Conservation (phyloP, 139 green algal genomes). For the Micromonas commoda region DNA sequence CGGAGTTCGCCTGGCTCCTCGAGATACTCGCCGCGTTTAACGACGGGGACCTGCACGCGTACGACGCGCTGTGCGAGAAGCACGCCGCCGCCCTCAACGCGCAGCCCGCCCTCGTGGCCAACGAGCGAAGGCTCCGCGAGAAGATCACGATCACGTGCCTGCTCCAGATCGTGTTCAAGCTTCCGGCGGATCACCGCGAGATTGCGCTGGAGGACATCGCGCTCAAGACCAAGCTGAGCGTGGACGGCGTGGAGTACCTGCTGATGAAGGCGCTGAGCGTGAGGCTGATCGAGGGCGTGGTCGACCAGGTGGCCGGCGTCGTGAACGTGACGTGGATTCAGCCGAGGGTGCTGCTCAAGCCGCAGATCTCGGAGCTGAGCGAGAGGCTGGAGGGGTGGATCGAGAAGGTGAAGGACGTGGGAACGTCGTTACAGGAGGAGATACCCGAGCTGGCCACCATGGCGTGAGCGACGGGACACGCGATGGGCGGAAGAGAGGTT, state of each 20-base stretch:
- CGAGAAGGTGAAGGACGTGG: slow-evolving; percentile 59
- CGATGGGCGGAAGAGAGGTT: no score
- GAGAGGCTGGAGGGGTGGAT: slow-evolving; percentile 76
- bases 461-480: background rate
- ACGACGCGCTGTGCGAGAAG: slow-evolving; percentile 76
- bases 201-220: slow-evolving; percentile 68
- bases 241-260: slow-evolving; percentile 92
- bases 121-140: slow-evolving; percentile 78
- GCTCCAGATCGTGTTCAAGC: slow-evolving; percentile 53
- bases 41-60: slow-evolving; percentile 79
- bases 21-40: slow-evolving; percentile 82
- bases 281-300: slow-evolving; percentile 83
- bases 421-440: slow-evolving; percentile 58
- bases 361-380: slow-evolving; percentile 56
- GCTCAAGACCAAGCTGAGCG: slow-evolving; percentile 72
- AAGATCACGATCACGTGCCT: slow-evolving; percentile 91
- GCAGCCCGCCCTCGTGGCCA: slow-evolving; percentile 84
- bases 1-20: slow-evolving; percentile 69
- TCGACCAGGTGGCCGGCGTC: slow-evolving; percentile 65
- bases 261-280: slow-evolving; percentile 83
- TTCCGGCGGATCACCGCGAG: slow-evolving; percentile 70
- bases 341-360: slow-evolving; percentile 75
- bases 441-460: slow-evolving; percentile 30
- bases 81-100: slow-evolving; percentile 72
- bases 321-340: slow-evolving; percentile 85